Evolutionary conservation across 306 rosid genomes (phyloP), one percentile per base, ranked within the genome.

Genomic region (Parietaria judaica): DNA sequence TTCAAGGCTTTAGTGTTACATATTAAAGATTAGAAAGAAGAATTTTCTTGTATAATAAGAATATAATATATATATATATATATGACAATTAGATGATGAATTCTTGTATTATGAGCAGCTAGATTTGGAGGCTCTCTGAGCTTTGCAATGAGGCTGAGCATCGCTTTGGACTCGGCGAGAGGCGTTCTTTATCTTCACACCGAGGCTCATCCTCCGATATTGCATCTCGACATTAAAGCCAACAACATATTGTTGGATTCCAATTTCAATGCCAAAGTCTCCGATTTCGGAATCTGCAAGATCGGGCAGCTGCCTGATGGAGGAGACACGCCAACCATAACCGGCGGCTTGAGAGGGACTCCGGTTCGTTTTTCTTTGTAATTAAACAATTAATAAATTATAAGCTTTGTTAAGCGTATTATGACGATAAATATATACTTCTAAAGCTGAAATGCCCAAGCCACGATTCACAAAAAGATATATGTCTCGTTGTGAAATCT

Each of bases 171-270:
- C 45, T 55, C 70, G 0, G 70, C 70, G 34, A 66, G 39, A 39
- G 70, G 70, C 23, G n/a, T 66, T 14, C 62, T 56, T 14, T 66
- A 66, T 15, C 70, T 66, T 45, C 70, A 66, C 46, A 44, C 61
- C 3, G 62, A 54, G 35, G 70, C 62, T 8, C 49, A 56, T 43
- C 70, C 61, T 4, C 53, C 62, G 15, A 66, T 66, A 66, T 44
- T 66, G 4, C 70, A 66, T 37, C 61, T 57, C 14, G 70, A 66
- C 36, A 55, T 66, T 13, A 66, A 66, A 13, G 31, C 70, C 10
- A 66, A 14, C 53, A 66, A 66, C 62, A 66, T 66, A 41, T 35
- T 66, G 62, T 55, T 66, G 70, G 70, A 66, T 35, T 54, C 61
- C n/a, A 43, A 66, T 6, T 66, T 66, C 8, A 66, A 54, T 43